Conservation (phyloP, 1,139 yeast species). For the Lodderomyces parapsilosis region DNA sequence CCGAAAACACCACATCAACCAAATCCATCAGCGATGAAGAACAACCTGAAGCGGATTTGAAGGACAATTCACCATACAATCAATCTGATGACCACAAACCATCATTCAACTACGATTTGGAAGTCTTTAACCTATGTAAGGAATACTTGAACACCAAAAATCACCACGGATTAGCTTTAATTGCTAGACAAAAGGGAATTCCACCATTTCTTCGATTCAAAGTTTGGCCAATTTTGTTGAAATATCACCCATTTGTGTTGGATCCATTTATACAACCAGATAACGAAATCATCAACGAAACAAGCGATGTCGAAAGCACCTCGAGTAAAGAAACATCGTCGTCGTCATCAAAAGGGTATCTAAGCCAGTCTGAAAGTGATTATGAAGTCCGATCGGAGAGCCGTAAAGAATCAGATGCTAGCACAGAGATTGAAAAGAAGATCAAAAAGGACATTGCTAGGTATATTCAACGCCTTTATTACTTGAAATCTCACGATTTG, state of each 20-base stretch:
- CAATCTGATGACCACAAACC: constrained; percentile 22
- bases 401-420: constrained; percentile 18
- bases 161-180: constrained; percentile 68
- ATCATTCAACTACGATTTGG: constrained; percentile 42
- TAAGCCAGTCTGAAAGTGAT: constrained; percentile 9
- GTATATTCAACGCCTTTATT: constrained; percentile 46
- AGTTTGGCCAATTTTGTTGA: constrained; percentile 82
- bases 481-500: constrained; percentile 17
- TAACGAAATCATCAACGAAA: constrained; percentile 18
- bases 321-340: constrained; percentile 5
- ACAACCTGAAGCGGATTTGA: not conserved
- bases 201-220: constrained; percentile 79
- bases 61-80: not conserved
- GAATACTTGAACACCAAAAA: constrained; percentile 50
- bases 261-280: constrained; percentile 73
- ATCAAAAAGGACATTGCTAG: constrained; percentile 53
- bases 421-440: constrained; percentile 24
- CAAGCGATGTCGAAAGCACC: constrained; percentile 10
- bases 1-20: not conserved
- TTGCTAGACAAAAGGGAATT: constrained; percentile 81
- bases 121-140: constrained; percentile 36
- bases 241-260: constrained; percentile 81
- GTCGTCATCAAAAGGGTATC: constrained; percentile 3
- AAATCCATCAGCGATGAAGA: constrained; percentile 5
- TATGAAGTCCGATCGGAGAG: constrained; percentile 3